Percentiles rank a stretch among this genome's conserved stretches.
phyloP scores from a whole-genome alignment of 306 rosid species.

The Prunus persica region Prunus_persica_NCBIv2 NC_034009.1:37216001-37216500 shows the following conservation, averaged over 20 bases:
- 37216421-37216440: slow-evolving; percentile 47
- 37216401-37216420: slow-evolving; percentile 61
- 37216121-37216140: slow-evolving; percentile 83
- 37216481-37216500: slow-evolving; percentile 83
- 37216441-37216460: slow-evolving; percentile 89
- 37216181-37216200: slow-evolving; percentile 82
- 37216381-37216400: slow-evolving; percentile 94
- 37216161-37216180: slow-evolving; percentile 74
- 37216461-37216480: slow-evolving; percentile 89
- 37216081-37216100: slow-evolving; percentile 58
- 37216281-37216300: slow-evolving; percentile 55
- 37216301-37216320: slow-evolving; percentile 81
- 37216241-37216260: slow-evolving; percentile 72
- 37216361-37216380: slow-evolving; percentile 90
- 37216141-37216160: slow-evolving; percentile 76
- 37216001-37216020: slow-evolving; percentile 74
- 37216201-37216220: slow-evolving; percentile 89
- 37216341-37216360: slow-evolving; percentile 96
- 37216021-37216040: slow-evolving; percentile 39
- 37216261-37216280: slow-evolving; percentile 69
- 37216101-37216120: slow-evolving; percentile 53
- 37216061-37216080: slow-evolving; percentile 60
- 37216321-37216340: slow-evolving; percentile 78
- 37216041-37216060: slow-evolving; percentile 71
- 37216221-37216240: slow-evolving; percentile 81